Percentiles rank a stretch among this genome's conserved stretches.
phyloP scores from a whole-genome alignment of 768 basidiomycete species.

The Mrakia frigida region DNA sequence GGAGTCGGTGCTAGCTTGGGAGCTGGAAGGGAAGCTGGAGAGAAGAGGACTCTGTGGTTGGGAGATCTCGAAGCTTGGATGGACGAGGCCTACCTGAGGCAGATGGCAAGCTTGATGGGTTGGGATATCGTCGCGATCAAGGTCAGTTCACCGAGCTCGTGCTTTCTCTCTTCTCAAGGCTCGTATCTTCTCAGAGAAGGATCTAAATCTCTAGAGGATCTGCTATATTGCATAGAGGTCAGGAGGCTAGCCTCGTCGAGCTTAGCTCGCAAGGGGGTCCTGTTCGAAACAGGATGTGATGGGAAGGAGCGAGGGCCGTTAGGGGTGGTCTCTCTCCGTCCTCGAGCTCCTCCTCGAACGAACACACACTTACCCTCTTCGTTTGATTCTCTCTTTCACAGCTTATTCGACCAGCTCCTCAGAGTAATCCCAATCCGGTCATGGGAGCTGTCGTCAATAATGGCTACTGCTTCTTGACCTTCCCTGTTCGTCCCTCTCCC shows the following conservation, averaged over 20 bases:
- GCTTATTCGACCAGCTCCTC: slow-evolving; percentile 32
- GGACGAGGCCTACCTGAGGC: slow-evolving; percentile 91
- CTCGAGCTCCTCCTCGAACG: background rate
- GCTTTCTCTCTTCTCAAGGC: background rate
- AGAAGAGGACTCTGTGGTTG: slow-evolving; percentile 63
- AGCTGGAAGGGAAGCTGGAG: slow-evolving; percentile 16
- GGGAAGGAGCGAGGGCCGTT: background rate
- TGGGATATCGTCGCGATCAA: slow-evolving; percentile 56
- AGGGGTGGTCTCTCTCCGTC: background rate
- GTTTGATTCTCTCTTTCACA: background rate
- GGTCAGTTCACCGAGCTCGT: slow-evolving; percentile 6
- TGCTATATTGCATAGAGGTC: no score
- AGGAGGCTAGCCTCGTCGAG: background rate
- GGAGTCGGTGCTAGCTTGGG: background rate
- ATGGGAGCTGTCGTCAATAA: slow-evolving; percentile 57
- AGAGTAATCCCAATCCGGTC: slow-evolving; percentile 58
- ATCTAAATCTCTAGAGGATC: no score
- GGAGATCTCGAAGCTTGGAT: slow-evolving; percentile 90
- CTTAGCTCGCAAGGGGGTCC: slow-evolving; percentile 35
- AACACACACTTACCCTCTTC: background rate
- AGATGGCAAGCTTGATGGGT: slow-evolving; percentile 77
- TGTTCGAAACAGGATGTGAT: background rate
- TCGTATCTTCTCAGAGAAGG: no score
- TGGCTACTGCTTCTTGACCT: slow-evolving; percentile 84
- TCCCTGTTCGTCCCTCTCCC: slow-evolving; percentile 67